A percentile compares a stretch with the other conserved stretches of the same genome.
Evolutionary conservation across 139 green algal genomes (phyloP).

Genomic region (Micromonas commoda): DNA sequence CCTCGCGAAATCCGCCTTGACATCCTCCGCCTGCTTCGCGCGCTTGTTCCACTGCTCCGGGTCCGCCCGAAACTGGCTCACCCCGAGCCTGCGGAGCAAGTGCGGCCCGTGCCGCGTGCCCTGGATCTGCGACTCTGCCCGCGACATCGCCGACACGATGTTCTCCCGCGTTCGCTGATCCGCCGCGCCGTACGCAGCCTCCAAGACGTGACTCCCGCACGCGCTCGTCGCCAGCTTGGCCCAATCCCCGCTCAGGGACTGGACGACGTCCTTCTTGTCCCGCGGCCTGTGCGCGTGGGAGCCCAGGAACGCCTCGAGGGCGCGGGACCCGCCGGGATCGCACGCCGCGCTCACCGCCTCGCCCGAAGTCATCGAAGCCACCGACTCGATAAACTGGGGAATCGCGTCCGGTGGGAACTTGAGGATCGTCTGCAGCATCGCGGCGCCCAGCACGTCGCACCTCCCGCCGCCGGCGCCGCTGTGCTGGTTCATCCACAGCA

Average conservation of each 20-base stretch:
- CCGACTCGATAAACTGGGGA: background rate
- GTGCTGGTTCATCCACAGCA: slow-evolving; percentile 2
- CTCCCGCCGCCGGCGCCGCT: background rate
- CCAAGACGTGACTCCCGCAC: background rate
- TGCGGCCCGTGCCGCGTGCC: slow-evolving; percentile 10
- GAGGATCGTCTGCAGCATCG: slow-evolving; percentile 18
- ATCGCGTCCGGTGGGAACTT: slow-evolving; percentile 1
- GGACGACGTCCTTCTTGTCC: slow-evolving; percentile 1
- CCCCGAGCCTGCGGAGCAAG: background rate
- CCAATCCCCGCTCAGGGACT: background rate
- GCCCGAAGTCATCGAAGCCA: background rate
- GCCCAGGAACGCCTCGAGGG: slow-evolving; percentile 9
- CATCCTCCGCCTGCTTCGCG: background rate
- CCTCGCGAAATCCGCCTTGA: slow-evolving; percentile 8
- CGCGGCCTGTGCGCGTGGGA: background rate
- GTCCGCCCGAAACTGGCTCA: background rate
- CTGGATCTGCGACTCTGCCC: background rate
- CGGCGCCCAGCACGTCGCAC: slow-evolving; percentile 10
- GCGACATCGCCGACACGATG: background rate
- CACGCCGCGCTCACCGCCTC: background rate
- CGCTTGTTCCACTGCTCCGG: background rate
- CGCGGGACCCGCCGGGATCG: background rate
- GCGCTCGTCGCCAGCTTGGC: background rate
- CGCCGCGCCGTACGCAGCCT: slow-evolving; percentile 3
- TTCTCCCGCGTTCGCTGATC: background rate